Conservation (phyloP, 805 yeast genomes). For the Candida tibetensis region DNA sequence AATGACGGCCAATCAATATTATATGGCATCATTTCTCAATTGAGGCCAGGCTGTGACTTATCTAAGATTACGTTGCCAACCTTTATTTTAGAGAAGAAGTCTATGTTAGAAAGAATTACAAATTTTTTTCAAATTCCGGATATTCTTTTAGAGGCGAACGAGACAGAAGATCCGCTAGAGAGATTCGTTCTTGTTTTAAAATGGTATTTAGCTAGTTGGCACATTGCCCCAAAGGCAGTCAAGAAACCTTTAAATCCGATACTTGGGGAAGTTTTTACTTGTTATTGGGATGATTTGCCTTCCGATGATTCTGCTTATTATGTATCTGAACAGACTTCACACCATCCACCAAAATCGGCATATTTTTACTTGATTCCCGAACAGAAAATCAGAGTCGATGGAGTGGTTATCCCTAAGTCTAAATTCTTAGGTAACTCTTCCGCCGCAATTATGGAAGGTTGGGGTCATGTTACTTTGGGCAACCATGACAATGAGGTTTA, state of each 20-base stretch:
- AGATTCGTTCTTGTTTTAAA: slow-evolving; percentile 73
- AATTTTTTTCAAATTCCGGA: slow-evolving; percentile 83
- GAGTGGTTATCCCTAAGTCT: slow-evolving; percentile 82
- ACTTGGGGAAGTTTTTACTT: slow-evolving; percentile 83
- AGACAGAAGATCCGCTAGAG: slow-evolving; percentile 52
- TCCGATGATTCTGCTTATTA: slow-evolving; percentile 70
- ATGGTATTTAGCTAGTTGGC: slow-evolving; percentile 97
- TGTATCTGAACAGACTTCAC: slow-evolving; percentile 91
- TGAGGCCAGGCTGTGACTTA: slow-evolving; percentile 89
- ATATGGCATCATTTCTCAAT: slow-evolving; percentile 82
- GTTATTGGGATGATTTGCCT: slow-evolving; percentile 88
- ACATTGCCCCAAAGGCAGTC: slow-evolving; percentile 97
- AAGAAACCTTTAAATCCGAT: slow-evolving; percentile 96
- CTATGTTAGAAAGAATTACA: slow-evolving; percentile 94
- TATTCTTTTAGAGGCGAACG: slow-evolving; percentile 66
- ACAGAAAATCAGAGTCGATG: slow-evolving; percentile 80
- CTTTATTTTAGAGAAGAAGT: slow-evolving; percentile 88
- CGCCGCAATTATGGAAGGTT: slow-evolving; percentile 96
- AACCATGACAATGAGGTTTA: slow-evolving; percentile 69
- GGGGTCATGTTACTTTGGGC: slow-evolving; percentile 65
- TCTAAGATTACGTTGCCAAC: slow-evolving; percentile 93
- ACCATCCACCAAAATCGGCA: slow-evolving; percentile 97
- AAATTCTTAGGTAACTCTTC: slow-evolving; percentile 92
- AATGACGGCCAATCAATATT: slow-evolving; percentile 85
- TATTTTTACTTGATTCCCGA: slow-evolving; percentile 87